phyloP scores from a whole-genome alignment of 352 stramenopile genomes.

The Thraustotheca clavata region DNA sequence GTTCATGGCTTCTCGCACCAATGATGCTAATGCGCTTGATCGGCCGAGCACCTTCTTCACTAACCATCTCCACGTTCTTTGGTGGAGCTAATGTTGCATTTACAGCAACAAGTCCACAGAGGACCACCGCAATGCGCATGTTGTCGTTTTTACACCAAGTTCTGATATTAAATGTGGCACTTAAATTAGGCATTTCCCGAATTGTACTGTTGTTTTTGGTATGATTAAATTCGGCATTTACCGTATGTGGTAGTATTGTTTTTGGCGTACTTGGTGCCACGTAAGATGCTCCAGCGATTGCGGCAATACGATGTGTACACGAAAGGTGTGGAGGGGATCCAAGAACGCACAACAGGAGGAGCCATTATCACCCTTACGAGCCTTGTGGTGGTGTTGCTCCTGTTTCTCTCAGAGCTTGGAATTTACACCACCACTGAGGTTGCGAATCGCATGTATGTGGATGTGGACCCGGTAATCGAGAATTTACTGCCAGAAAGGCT shows the following conservation, averaged over 20 bases:
- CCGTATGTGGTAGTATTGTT: no score
- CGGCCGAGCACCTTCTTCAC: no score
- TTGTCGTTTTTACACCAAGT: no score
- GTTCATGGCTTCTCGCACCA: no score
- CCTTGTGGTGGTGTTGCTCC: slow-evolving; percentile 55
- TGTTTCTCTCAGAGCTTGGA: slow-evolving; percentile 77
- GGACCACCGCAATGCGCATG: no score
- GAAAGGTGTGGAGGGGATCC: slow-evolving; percentile 85
- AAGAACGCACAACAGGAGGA: slow-evolving; percentile 78
- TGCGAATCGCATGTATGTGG: slow-evolving; percentile 82
- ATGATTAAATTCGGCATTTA: slow-evolving; percentile 1
- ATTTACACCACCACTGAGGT: slow-evolving; percentile 81
- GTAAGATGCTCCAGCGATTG: slow-evolving; percentile 42
- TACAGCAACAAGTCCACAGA: no score
- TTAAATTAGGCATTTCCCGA: neutral
- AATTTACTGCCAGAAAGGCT: neutral
- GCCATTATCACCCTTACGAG: slow-evolving; percentile 76
- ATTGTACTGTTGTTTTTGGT: slow-evolving; percentile 5
- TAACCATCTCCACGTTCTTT: no score
- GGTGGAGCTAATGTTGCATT: no score
- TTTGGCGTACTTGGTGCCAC: no score
- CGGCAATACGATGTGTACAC: slow-evolving; percentile 81
- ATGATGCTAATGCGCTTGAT: no score
- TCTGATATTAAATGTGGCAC: slow-evolving; percentile 22
- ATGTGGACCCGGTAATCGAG: slow-evolving; percentile 53